phyloP scores from a whole-genome alignment of 2,329 filamentous ascomycete genomes.

The Mollisia scopiformis region DNA sequence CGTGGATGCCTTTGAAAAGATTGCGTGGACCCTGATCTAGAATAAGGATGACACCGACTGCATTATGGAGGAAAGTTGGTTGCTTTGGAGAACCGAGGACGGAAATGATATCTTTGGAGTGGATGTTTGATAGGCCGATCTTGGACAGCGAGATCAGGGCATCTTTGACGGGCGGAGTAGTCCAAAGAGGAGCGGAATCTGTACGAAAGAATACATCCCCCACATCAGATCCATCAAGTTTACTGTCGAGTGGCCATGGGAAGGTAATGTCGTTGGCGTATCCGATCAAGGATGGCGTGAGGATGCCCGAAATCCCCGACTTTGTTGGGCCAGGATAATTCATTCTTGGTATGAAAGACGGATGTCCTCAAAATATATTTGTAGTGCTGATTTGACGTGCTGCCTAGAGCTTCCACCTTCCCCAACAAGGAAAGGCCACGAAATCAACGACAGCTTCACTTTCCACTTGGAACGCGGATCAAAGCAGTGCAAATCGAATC shows the following conservation, averaged over 20 bases:
- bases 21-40: background rate
- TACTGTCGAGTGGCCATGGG: background rate
- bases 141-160: background rate
- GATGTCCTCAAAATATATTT: no score
- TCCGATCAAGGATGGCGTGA: background rate
- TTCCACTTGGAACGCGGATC: background rate
- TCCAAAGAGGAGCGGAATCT: background rate
- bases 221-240: background rate
- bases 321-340: background rate
- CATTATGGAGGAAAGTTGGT: background rate
- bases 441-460: background rate
- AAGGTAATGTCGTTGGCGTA: background rate
- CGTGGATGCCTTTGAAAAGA: background rate
- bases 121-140: background rate
- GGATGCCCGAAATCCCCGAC: background rate
- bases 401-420: background rate
- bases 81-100: constrained; percentile 35
- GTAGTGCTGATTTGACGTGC: background rate
- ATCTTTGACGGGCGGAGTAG: background rate
- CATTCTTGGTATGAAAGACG: background rate
- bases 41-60: background rate
- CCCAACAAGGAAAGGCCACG: background rate
- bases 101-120: constrained; percentile 62
- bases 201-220: background rate
- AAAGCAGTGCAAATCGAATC: no score